Evolutionary conservation across 495 filamentous ascomycete species (phyloP), one percentile per base, ranked within the genome.

Genomic region (Aspergillus campestris): DNA sequence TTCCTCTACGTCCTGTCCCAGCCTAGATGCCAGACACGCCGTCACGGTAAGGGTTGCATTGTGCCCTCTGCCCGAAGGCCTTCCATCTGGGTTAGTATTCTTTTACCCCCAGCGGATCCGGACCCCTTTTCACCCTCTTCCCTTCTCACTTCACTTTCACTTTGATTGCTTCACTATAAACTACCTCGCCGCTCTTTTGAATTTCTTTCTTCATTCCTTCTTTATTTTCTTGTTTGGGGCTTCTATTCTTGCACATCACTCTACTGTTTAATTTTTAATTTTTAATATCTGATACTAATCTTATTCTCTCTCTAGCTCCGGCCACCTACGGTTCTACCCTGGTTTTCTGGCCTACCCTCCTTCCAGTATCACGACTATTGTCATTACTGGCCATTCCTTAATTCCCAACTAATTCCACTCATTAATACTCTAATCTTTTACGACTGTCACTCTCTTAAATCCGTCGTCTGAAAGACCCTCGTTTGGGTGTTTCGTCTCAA

Each of bases 11-110:
- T 72, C 65, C 63, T 69, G 69, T 58, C 51, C 63, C 64, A 66
- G 61, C 62, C 70, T 70, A 71, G 69, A 73, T 73, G 69, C 69
- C 69, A 73, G 64, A 61, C 59, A 65, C 70, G 76, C 71, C 71
- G 70, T 80, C 73, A 75, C 77, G 72, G 79, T 84, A 84, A 83
- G 80, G 74, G 71, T 77, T 71, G 65, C 63, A 67, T 61, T 51
- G 64, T 69, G 60, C 66, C 66, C 66, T 70, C 65, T 69, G 57
- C 65, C 65, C 56, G 62, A 72, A 68, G 66, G 66, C 63, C 59
- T 55, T 59, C 53, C 59, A 60, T 62, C 69, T 71, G 65, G 65
- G 66, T 73, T 58, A 67, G 67, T 73, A 66, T 58, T 58, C 56
- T 60, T 53, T 45, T 59, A 49, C 45, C 51, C 58, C 48, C 55